Evolutionary conservation across 495 filamentous ascomycete genomes (phyloP), one percentile per base, ranked within the genome.

Genomic region (Hypoxylon perforatum): DNA sequence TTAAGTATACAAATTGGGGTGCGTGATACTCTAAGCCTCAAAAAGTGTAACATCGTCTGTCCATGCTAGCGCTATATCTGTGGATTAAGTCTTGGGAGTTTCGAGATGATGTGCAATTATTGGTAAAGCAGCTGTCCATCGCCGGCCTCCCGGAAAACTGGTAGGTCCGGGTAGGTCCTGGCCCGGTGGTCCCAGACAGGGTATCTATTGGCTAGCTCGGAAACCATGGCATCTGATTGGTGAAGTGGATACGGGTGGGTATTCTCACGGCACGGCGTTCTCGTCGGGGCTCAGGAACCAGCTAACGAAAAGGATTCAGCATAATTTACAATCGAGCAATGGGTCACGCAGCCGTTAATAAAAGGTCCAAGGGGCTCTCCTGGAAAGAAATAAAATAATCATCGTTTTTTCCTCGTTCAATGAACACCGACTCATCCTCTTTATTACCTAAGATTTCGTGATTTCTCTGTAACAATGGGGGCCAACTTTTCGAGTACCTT

Each of bases 141-240:
- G n/a, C n/a, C n/a, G n/a, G n/a, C n/a, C n/a, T 49, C 17, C 30
- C 42, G 51, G 51, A 15, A 10, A 49, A 18, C 33, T 33, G 14
- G 39, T 25, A 45, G 35, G n/a, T n/a, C n/a, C n/a, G n/a, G n/a
- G n/a, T n/a, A n/a, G 45, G 18, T 25, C 19, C 45, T 44, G 45
- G 14, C 15, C n/a, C 10, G 3, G 41, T 3, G 1, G 15, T 30
- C 30, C n/a, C 1, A 25, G 25, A n/a, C 18, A 28, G 25, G 25
- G 18, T 8, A 53, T 21, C n/a, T 5, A 65, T 65, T 65, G 54
- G 62, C n/a, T 19, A 0, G 19, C 15, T 65, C 62, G 55, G 48
- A 54, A 59, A 54, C 28, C 23, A 22, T 28, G n/a, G 15, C 5
- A 39, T 33, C 4, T 65, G 62, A 65, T 65, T 65, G 62, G 62